Evolutionary conservation across 306 rosid species (phyloP).

Genomic region (Datisca glomerata): DNA sequence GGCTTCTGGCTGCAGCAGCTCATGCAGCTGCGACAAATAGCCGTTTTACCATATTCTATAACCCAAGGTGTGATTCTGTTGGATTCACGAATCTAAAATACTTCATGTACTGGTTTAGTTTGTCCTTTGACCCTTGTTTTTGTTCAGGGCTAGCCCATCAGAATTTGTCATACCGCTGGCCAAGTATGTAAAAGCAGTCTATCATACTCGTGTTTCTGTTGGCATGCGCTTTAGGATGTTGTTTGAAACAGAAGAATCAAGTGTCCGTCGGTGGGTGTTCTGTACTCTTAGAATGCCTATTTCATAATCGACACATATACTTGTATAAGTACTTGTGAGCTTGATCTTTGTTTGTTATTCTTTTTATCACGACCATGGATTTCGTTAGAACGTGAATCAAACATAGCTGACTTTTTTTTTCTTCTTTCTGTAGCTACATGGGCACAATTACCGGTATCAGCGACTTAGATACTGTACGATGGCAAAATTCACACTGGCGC

Average conservation of each 20-base stretch:
- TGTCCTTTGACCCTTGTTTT: neutral
- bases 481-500: slow-evolving; percentile 96
- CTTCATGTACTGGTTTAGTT: neutral
- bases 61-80: slow-evolving; percentile 55
- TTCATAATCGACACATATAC: no score
- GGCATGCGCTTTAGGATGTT: slow-evolving; percentile 98
- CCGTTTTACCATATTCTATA: slow-evolving; percentile 90
- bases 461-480: slow-evolving; percentile 73
- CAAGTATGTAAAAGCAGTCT: slow-evolving; percentile 88
- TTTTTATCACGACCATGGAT: no score
- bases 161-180: slow-evolving; percentile 90
- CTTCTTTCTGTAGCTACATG: slow-evolving; percentile 42
- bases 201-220: slow-evolving; percentile 93
- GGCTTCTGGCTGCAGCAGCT: slow-evolving; percentile 99
- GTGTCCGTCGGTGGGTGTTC: slow-evolving; percentile 77
- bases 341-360: no score
- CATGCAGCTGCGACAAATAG: slow-evolving; percentile 97
- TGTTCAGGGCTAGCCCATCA: slow-evolving; percentile 86
- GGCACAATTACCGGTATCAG: slow-evolving; percentile 93
- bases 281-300: no score
- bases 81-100: neutral
- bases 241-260: slow-evolving; percentile 98
- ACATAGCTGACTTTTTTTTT: neutral
- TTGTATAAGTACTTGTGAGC: no score
- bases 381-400: neutral